These are phyloP conservation scores for Podaxis sp. DNA, from an alignment of 768 basidiomycete genomes.

Conservation along the genomic window DNA sequence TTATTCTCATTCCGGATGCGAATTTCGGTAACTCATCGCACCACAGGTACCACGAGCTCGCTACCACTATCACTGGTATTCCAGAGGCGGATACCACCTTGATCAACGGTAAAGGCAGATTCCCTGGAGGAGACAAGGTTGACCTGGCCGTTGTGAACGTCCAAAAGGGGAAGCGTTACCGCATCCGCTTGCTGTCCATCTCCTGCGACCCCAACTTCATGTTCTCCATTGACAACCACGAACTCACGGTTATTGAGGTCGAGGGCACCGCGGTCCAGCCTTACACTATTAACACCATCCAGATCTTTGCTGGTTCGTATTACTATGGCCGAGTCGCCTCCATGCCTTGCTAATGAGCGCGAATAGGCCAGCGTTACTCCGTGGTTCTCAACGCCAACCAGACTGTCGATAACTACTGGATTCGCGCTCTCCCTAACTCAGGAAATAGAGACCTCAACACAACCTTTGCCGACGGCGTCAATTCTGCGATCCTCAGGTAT, in stretches of 20 bases:
- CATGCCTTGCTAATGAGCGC: background rate
- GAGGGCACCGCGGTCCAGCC: slow-evolving; percentile 31
- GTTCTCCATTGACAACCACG: slow-evolving; percentile 48
- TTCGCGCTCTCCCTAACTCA: slow-evolving; percentile 28
- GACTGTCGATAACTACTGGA: slow-evolving; percentile 38
- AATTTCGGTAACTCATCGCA: background rate
- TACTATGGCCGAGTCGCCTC: background rate
- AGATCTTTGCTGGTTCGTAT: slow-evolving; percentile 15
- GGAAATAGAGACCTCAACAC: slow-evolving; percentile 11
- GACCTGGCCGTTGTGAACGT: slow-evolving; percentile 36
- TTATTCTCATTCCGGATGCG: background rate
- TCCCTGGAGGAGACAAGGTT: slow-evolving; percentile 29
- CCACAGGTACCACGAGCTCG: slow-evolving; percentile 24
- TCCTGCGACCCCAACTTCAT: slow-evolving; percentile 33
- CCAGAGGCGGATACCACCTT: slow-evolving; percentile 31
- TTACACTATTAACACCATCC: slow-evolving; percentile 30
- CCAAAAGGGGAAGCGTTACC: slow-evolving; percentile 30
- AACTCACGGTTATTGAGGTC: slow-evolving; percentile 36
- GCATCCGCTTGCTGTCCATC: slow-evolving; percentile 26
- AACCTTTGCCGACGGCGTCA: slow-evolving; percentile 20
- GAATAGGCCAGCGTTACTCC: slow-evolving; percentile 42
- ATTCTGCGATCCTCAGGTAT: slow-evolving; percentile 29
- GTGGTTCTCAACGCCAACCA: slow-evolving; percentile 36
- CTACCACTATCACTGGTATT: slow-evolving; percentile 20
- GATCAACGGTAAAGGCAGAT: slow-evolving; percentile 41